Evolutionary conservation across 768 basidiomycete genomes (phyloP).

Genomic region (Boletus rufocinnamomeus): DNA sequence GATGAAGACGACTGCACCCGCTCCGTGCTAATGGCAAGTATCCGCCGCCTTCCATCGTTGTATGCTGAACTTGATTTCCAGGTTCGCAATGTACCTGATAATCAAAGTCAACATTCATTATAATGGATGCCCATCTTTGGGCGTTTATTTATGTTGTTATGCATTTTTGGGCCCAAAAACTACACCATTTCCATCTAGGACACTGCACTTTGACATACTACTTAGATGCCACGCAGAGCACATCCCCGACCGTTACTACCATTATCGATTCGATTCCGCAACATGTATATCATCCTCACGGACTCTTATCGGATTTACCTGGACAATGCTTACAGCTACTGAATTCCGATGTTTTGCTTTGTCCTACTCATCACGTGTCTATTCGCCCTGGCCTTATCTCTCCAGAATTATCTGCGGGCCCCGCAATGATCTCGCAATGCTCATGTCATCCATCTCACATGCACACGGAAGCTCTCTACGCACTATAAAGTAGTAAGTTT

Average conservation of each 20-base stretch:
- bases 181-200: conserved; percentile 3
- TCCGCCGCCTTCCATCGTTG: neutral
- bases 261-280: conserved; percentile 15
- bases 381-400: conserved; percentile 15
- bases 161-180: conserved; percentile 8
- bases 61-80: conserved; percentile 29
- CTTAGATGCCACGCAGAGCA: conserved; percentile 21
- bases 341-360: conserved; percentile 4
- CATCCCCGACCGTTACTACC: conserved; percentile 10
- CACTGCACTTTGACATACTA: conserved; percentile 10
- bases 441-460: neutral
- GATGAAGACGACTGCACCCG: conserved; percentile 61
- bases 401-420: conserved; percentile 9
- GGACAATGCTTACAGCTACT: conserved; percentile 12
- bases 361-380: conserved; percentile 9
- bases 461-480: neutral
- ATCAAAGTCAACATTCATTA: conserved; percentile 36
- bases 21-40: conserved; percentile 54
- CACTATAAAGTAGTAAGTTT: conserved; percentile 13
- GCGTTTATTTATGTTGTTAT: conserved; percentile 12
- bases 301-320: conserved; percentile 16
- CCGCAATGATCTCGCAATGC: neutral
- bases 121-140: conserved; percentile 12
- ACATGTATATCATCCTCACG: conserved; percentile 23
- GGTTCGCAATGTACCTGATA: conserved; percentile 60